phyloP scores from a whole-genome alignment of 257 asterid species.

The Solanum neorickii region DNA sequence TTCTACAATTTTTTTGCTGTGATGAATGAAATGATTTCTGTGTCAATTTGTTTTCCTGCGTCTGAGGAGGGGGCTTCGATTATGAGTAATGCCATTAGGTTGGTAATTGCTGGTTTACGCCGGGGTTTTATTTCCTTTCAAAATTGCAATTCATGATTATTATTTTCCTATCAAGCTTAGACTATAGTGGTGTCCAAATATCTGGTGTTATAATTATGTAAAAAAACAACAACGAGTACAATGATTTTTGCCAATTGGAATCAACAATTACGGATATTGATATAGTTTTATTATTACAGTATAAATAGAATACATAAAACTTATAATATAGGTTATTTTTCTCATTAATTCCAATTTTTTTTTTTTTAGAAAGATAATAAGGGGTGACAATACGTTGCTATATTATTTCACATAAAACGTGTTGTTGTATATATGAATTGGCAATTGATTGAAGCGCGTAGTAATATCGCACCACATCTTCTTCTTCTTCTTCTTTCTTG shows the following conservation, averaged over 20 bases:
- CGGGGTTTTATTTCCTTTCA: not conserved
- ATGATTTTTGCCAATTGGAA: not conserved
- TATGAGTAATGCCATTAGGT: not conserved
- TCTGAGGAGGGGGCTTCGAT: not conserved
- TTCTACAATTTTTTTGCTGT: not conserved
- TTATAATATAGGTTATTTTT: not conserved
- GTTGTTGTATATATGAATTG: not conserved
- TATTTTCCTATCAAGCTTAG: not conserved
- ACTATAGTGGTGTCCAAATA: not conserved
- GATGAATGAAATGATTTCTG: not conserved
- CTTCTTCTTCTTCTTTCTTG: constrained; percentile 1
- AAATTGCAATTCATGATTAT: not conserved
- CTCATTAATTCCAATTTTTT: not conserved
- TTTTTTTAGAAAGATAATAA: not conserved
- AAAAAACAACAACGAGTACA: not conserved
- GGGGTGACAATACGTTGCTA: not conserved
- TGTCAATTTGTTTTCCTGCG: not conserved
- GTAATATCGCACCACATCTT: not conserved
- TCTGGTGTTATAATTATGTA: not conserved
- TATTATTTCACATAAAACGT: not conserved
- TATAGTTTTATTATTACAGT: not conserved
- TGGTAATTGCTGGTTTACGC: not conserved
- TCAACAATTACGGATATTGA: not conserved
- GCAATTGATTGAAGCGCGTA: not conserved
- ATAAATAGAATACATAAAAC: too few species aligned